These are phyloP conservation scores for Lactarius akahatsu DNA, from an alignment of 768 basidiomycete genomes.

Conservation along the genomic window DNA sequence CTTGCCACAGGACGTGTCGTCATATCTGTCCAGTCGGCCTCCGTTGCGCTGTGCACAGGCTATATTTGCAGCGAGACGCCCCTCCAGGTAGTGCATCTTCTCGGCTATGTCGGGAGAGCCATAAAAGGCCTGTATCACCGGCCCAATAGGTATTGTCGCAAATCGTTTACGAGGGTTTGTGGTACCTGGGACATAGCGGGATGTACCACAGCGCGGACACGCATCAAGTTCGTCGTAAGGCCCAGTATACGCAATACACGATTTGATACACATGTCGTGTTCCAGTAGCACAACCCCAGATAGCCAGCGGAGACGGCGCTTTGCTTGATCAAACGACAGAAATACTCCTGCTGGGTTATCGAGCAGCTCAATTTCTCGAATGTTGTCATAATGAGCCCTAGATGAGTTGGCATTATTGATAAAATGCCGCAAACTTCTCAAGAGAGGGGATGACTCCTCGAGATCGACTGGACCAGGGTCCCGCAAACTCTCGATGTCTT, in stretches of 20 bases:
- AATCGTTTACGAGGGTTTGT: not conserved
- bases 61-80: not conserved
- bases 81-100: not conserved
- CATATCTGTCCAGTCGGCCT: not conserved
- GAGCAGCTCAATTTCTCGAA: too few relatives aligned
- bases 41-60: too few relatives aligned
- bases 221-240: not conserved
- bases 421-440: too few relatives aligned
- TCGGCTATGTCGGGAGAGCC: not conserved
- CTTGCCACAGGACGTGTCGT: not conserved
- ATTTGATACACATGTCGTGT: not conserved
- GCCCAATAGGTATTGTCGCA: too few relatives aligned
- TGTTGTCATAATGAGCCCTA: too few relatives aligned
- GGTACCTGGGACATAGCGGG: too few relatives aligned
- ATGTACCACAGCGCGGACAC: too few relatives aligned
- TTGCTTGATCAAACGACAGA: not conserved
- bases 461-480: too few relatives aligned
- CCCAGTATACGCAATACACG: not conserved
- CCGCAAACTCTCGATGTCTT: too few relatives aligned
- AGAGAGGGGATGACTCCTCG: too few relatives aligned
- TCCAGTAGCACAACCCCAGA: not conserved
- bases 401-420: too few relatives aligned
- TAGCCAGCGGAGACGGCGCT: not conserved
- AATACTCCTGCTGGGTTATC: too few relatives aligned
- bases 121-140: not conserved